Conservation (phyloP, 1,284 basidiomycete genomes). For the Tylopilus orsonianus region DNA sequence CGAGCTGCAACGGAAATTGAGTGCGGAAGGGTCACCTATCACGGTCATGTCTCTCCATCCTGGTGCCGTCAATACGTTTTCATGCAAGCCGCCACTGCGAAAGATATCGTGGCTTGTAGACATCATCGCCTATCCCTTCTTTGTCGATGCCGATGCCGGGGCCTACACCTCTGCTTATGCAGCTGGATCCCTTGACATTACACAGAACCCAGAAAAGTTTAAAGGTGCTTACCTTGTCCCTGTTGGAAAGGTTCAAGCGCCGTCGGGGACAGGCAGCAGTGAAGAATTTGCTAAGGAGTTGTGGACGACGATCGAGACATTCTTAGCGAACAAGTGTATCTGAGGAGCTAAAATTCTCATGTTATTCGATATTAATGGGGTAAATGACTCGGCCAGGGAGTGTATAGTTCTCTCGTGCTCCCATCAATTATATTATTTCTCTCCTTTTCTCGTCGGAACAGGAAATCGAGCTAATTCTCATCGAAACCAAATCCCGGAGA, state of each 20-base stretch:
- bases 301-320: conserved; percentile 43
- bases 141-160: conserved; percentile 40
- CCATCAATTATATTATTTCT: neutral
- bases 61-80: conserved; percentile 43
- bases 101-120: conserved; percentile 27
- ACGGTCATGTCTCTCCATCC: conserved; percentile 38
- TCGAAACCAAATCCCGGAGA: too few species aligned
- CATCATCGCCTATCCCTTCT: conserved; percentile 34
- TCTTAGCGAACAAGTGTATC: conserved; percentile 23
- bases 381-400: too few species aligned
- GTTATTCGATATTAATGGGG: too few species aligned
- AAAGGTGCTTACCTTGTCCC: conserved; percentile 47
- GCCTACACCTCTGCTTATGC: conserved; percentile 46
- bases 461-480: too few species aligned
- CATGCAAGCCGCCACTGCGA: conserved; percentile 20
- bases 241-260: conserved; percentile 32
- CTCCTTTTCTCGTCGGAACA: too few species aligned
- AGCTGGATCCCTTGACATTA: conserved; percentile 42
- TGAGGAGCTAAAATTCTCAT: conserved; percentile 12
- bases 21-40: conserved; percentile 29
- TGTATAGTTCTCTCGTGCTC: too few species aligned
- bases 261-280: conserved; percentile 26
- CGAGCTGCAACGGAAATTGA: conserved; percentile 41
- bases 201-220: conserved; percentile 39
- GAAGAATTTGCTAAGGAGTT: conserved; percentile 43